These are phyloP conservation scores for Udeniomyces megalosporus DNA, from an alignment of 768 basidiomycete species.

Conservation along the genomic window DNA sequence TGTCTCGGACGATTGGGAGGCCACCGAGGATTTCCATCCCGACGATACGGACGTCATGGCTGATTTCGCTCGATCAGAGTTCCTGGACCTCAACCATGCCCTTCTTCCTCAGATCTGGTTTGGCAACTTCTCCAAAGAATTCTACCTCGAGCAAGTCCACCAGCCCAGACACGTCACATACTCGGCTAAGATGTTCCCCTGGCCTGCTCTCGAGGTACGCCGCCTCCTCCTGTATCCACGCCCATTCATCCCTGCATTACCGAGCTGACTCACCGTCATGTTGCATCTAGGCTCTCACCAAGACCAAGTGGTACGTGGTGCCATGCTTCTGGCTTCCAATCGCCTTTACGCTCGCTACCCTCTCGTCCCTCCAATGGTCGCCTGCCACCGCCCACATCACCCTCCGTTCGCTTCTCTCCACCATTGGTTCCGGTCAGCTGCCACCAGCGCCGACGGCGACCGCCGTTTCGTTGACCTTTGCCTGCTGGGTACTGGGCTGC, in stretches of 20 bases:
- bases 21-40: slow-evolving; percentile 37
- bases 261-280: too few species aligned
- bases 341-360: slow-evolving; percentile 54
- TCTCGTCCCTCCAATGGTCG: slow-evolving; percentile 53
- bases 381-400: slow-evolving; percentile 26
- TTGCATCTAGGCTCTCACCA: slow-evolving; percentile 57
- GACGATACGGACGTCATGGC: slow-evolving; percentile 65
- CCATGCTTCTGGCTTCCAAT: slow-evolving; percentile 87
- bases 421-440: slow-evolving; percentile 16
- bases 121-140: slow-evolving; percentile 78
- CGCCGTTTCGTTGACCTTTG: slow-evolving; percentile 40
- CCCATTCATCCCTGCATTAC: neutral
- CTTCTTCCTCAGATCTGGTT: slow-evolving; percentile 73
- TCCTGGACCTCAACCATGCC: slow-evolving; percentile 76
- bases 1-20: slow-evolving; percentile 44
- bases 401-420: slow-evolving; percentile 21
- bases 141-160: slow-evolving; percentile 91
- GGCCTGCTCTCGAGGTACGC: slow-evolving; percentile 57
- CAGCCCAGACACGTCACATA: slow-evolving; percentile 76
- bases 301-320: slow-evolving; percentile 85
- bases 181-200: slow-evolving; percentile 62
- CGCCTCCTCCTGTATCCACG: slow-evolving; percentile 2
- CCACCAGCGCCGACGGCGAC: slow-evolving; percentile 28
- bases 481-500: slow-evolving; percentile 56
- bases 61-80: slow-evolving; percentile 78